Conservation (phyloP, 1,139 yeast species). For the Taphrina deformans region DNA sequence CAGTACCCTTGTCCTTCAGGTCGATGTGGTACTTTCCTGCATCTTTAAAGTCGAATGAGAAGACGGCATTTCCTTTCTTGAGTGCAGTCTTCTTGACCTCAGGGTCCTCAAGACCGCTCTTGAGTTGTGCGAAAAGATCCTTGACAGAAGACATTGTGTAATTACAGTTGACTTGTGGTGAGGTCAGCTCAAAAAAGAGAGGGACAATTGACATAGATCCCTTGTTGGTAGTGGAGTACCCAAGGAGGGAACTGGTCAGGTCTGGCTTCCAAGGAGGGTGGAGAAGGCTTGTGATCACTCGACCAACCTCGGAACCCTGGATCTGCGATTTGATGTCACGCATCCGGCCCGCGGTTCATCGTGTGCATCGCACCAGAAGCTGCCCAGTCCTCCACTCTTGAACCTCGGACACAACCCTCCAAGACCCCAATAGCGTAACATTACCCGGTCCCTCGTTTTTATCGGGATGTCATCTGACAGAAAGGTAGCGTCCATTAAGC, state of each 20-base stretch:
- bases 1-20: slow-evolving; percentile 61
- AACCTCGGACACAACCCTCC: not conserved
- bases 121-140: slow-evolving; percentile 22
- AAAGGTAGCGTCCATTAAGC: no score
- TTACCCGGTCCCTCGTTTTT: no score
- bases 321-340: not conserved
- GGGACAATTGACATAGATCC: no score
- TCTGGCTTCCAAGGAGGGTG: not conserved
- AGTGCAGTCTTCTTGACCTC: slow-evolving; percentile 37
- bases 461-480: no score
- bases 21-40: slow-evolving; percentile 41
- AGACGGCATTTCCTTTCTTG: slow-evolving; percentile 58
- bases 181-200: no score
- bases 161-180: no score
- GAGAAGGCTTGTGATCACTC: not conserved
- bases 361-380: not conserved
- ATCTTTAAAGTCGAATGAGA: slow-evolving; percentile 60
- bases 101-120: slow-evolving; percentile 25
- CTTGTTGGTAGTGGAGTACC: not conserved
- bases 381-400: no score
- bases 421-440: no score
- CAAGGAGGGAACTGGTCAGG: not conserved
- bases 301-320: not conserved
- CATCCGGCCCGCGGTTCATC: not conserved
- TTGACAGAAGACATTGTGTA: slow-evolving; percentile 24